Evolutionary conservation across 768 basidiomycete genomes (phyloP), one percentile per base, ranked within the genome.

Genomic region (Pisolithus albus): DNA sequence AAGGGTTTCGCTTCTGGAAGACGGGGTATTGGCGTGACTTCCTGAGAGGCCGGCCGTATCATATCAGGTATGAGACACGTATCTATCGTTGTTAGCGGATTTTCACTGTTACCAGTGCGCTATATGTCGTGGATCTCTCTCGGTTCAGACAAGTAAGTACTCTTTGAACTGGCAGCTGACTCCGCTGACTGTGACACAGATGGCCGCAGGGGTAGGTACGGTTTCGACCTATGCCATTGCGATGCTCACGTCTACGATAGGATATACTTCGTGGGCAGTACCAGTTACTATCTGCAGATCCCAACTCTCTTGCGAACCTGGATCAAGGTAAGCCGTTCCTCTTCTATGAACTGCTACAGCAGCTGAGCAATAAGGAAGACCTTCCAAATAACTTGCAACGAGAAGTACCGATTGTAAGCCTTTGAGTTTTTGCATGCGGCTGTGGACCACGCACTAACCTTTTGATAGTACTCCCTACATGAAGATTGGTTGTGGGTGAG

Each of bases 1-100:
- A 98, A 65, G 93, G 94, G 0, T 99, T 93, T 74, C 76, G 96
- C 26, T 99, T 99, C 74, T 99, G 96, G 96, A 97, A 98, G 72
- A 88, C 84, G 0, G 96, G 93, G 0, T 94, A 93, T 61, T 93
- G 95, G 96, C 83, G 79, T 57, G 86, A 97, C 21, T 91, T 89
- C 61, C 71, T 98, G 49, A 72, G 77, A 43, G 94, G 89, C 1
- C 72, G 74, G 50, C 88, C 92, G 10, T 98, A 99, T 71, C 96
- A 98, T 62, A 99, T 99, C 68, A 93, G 90, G 91, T 91, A 56
- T 23, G 78, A 58, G 55, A 30, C 54, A 16, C 36, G 24, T 18
- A 8, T 50, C 16, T 4, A 28, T 18, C 39, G 13, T 34, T 37
- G 23, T 30, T 41, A 36, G 48, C 26, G 18, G n/a, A 32, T 7